Evolutionary conservation across 2,329 filamentous ascomycete genomes (phyloP).

Genomic region (Colletotrichum sp.): DNA sequence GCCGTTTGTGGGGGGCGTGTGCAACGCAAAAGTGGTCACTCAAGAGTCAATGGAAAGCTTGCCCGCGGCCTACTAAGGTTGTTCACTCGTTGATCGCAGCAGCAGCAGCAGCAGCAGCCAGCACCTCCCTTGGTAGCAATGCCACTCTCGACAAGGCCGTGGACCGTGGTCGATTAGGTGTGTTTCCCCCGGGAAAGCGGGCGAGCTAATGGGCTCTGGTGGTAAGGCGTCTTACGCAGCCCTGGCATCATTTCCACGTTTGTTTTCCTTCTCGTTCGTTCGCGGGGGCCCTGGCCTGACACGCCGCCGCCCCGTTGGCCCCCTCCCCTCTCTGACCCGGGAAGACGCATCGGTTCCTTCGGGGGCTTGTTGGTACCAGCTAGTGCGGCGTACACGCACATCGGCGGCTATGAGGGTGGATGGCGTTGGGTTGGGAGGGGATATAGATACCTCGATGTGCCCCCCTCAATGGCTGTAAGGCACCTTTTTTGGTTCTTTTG

Average conservation of each 20-base stretch:
- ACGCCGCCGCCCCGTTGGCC: not conserved
- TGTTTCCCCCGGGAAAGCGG: not conserved
- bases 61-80: not conserved
- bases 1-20: not conserved
- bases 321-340: not conserved
- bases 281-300: not conserved
- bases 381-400: not conserved
- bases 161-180: not conserved
- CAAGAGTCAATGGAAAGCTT: not conserved
- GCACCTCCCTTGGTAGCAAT: not conserved
- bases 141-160: not conserved
- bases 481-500: not conserved
- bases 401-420: not conserved
- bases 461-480: not conserved
- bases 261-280: not conserved
- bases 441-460: constrained; percentile 1
- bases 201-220: not conserved
- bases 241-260: not conserved
- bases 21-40: not conserved
- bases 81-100: not conserved
- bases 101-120: not conserved
- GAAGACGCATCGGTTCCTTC: not conserved
- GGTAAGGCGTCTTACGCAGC: not conserved
- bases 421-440: not conserved
- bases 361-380: not conserved